Base-by-base conservation (phyloP, 192 early-diverging fungal genomes). In the Backusella australiensis region DNA sequence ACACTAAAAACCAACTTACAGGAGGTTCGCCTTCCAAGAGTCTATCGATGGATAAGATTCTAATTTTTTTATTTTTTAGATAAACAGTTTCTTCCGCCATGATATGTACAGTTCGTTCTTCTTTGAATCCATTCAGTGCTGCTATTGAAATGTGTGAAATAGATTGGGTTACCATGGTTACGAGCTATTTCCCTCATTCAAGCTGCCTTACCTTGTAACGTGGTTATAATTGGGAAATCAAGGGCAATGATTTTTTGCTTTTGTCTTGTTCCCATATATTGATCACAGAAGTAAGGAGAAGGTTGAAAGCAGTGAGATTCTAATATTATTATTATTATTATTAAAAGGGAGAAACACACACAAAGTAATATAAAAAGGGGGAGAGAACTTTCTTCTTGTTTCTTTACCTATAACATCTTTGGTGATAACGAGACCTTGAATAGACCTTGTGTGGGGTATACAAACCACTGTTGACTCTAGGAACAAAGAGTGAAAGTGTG, bases 201-300 rank as follows among this genome's bases (percentile, higher is more conserved):
- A 7, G 17, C 11, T 34, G 9, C 2, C 42, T 63, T 85, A 86
- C 87, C 87, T 74, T 79, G 83, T 17, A 89, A 80, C 29, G 81
- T 82, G 23, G 76, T 80, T 36, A 89, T 80, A 29, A 70, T 73
- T 34, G 82, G 80, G 59, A 79, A 75, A 53, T 88, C 87, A 68
- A 88, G 83, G 29, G 81, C 74, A 34, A 88, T 81, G 4, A 86
- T 83, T 35, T 87, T 89, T 29, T 83, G 79, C 72, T 87, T 89
- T 32, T 83, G 81, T 77, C 74, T 79, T 6, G 83, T 66, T 21
- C 83, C 82, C 52, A 81, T 81, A 67, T 77, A 89, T 77, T 89
- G 88, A 26, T 82, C 88, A 63, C 75, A 83, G 63, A 74, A 89
- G 71, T 89, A 89, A 19, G 88, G 88, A 26, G 88, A 89, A 0